phyloP scores from a whole-genome alignment of 1,284 basidiomycete species.

The Marasmius fiardii region DNA sequence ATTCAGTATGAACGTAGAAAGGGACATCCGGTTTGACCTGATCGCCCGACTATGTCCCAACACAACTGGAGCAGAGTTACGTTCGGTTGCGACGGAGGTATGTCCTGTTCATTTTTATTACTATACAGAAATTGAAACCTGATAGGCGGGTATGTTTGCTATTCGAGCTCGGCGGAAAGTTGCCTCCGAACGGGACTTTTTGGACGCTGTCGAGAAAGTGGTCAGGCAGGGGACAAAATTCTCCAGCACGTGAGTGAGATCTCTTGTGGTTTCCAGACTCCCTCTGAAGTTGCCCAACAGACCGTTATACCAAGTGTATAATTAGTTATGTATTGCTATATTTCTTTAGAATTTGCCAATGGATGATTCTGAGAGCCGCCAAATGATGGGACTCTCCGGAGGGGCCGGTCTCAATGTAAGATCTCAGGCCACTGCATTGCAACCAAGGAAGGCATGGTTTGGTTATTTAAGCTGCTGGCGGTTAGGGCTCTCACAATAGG shows the following conservation, averaged over 20 bases:
- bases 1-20: constrained; percentile 92
- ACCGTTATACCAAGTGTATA: constrained; percentile 73
- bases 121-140: constrained; percentile 1
- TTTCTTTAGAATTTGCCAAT: background rate
- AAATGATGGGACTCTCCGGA: too few relatives aligned
- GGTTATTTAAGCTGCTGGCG: too few relatives aligned
- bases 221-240: constrained; percentile 98
- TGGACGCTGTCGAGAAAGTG: constrained; percentile 98
- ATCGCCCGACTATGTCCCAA: constrained; percentile 98
- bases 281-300: constrained; percentile 27
- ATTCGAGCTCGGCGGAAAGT: constrained; percentile 97
- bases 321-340: constrained; percentile 37
- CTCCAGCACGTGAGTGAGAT: constrained; percentile 67
- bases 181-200: constrained; percentile 95
- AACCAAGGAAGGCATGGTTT: too few relatives aligned
- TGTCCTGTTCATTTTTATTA: constrained; percentile 17
- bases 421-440: too few relatives aligned
- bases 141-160: constrained; percentile 98
- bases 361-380: too few relatives aligned
- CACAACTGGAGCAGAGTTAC: constrained; percentile 95
- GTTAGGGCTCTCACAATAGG: too few relatives aligned
- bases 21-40: constrained; percentile 96
- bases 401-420: too few relatives aligned
- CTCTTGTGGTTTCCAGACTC: background rate
- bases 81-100: constrained; percentile 95